A percentile compares a stretch with the other conserved stretches of the same genome.
Evolutionary conservation across 2,329 filamentous ascomycete species (phyloP).

Genomic region (Monosporascus sp.): DNA sequence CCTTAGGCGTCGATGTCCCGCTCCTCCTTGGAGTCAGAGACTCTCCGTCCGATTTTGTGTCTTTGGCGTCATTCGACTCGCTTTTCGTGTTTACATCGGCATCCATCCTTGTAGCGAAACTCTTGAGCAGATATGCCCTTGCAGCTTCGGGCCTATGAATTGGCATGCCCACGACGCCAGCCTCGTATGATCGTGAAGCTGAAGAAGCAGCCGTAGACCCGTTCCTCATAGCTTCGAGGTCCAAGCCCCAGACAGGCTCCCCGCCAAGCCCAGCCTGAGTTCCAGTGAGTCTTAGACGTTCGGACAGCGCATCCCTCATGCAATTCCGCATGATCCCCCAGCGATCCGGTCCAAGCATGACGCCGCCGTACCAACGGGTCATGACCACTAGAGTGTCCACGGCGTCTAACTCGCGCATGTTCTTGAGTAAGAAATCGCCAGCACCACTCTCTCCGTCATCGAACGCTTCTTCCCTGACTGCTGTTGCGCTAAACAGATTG

Average conservation of each 20-base stretch:
- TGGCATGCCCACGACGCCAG: conserved; percentile 51
- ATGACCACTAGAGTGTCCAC: conserved; percentile 53
- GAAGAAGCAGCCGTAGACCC: conserved; percentile 25
- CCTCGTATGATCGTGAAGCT: conserved; percentile 24
- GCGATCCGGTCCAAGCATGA: conserved; percentile 56
- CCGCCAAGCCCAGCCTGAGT: conserved; percentile 36
- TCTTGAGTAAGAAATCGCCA: conserved; percentile 49
- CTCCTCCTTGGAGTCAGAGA: conserved; percentile 8
- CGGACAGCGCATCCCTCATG: conserved; percentile 49
- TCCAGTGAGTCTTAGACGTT: conserved; percentile 40
- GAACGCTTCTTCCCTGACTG: conserved; percentile 44
- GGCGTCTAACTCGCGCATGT: conserved; percentile 46
- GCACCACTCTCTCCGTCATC: conserved; percentile 60
- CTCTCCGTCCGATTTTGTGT: not conserved
- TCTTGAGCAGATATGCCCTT: conserved; percentile 50
- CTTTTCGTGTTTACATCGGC: conserved; percentile 3
- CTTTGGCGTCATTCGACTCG: conserved; percentile 1
- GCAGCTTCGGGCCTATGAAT: conserved; percentile 72
- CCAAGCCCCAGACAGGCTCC: conserved; percentile 57
- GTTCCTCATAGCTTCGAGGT: conserved; percentile 46
- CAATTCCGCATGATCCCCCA: conserved; percentile 59
- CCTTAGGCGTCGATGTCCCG: conserved; percentile 12
- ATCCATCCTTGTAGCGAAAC: conserved; percentile 47
- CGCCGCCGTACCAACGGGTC: conserved; percentile 57
- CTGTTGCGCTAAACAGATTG: conserved; percentile 28